Conservation (phyloP, 306 rosid species). For the Ammopiptanthus mongolicus region DNA sequence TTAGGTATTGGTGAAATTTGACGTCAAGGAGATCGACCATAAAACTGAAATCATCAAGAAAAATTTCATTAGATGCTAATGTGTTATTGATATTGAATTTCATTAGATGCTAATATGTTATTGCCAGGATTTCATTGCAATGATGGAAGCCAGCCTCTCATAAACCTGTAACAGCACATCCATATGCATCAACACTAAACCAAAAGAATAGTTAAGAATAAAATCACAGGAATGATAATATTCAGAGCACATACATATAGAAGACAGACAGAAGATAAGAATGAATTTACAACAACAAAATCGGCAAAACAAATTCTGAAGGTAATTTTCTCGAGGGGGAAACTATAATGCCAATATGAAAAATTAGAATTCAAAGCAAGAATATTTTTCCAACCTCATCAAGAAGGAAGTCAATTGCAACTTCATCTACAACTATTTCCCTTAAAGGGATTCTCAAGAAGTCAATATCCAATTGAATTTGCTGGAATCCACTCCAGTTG, state of each 20-base stretch:
- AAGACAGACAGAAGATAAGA: not conserved
- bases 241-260: not conserved
- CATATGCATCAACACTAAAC: not conserved
- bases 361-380: not conserved
- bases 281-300: not conserved
- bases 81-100: conserved; percentile 91
- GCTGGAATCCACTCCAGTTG: conserved; percentile 96
- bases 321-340: not conserved
- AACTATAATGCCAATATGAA: not conserved
- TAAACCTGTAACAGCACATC: conserved; percentile 45
- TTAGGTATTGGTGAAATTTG: conserved; percentile 25
- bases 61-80: conserved; percentile 56
- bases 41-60: conserved; percentile 26
- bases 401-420: conserved; percentile 77
- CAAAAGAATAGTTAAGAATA: not conserved
- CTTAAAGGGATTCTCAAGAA: conserved; percentile 69
- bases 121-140: no score
- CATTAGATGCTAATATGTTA: no score
- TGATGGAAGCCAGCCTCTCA: conserved; percentile 64
- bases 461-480: conserved; percentile 88
- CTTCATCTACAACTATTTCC: conserved; percentile 87
- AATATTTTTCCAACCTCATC: conserved; percentile 65
- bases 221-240: no score
- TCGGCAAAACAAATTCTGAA: not conserved
- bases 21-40: conserved; percentile 14